phyloP scores from a whole-genome alignment of 1,284 basidiomycete genomes.

The Rhizoctonia solani region DNA sequence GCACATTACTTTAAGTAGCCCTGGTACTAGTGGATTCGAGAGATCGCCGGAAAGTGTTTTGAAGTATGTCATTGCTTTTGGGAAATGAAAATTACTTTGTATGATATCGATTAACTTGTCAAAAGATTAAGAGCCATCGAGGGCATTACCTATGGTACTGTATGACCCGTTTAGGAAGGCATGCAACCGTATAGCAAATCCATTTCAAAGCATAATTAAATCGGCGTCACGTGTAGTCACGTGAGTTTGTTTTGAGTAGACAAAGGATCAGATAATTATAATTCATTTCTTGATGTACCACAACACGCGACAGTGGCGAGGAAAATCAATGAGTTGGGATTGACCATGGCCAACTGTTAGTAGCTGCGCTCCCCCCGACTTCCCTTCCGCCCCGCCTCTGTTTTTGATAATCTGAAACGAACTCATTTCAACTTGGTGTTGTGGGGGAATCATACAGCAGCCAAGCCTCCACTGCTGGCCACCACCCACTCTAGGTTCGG shows the following conservation, averaged over 20 bases:
- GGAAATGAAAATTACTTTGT: too few relatives aligned
- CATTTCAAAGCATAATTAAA: too few relatives aligned
- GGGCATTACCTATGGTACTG: too few relatives aligned
- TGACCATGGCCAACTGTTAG: conserved; percentile 30
- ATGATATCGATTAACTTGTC: too few relatives aligned
- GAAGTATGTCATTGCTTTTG: too few relatives aligned
- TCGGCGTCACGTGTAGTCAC: conserved; percentile 4
- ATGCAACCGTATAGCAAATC: too few relatives aligned
- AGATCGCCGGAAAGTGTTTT: too few relatives aligned
- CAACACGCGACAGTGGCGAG: not conserved
- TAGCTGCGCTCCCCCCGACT: conserved; percentile 6
- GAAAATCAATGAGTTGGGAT: conserved; percentile 19
- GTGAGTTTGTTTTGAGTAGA: conserved; percentile 23
- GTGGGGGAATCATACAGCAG: not conserved
- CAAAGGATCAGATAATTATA: not conserved
- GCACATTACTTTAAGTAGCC: too few relatives aligned
- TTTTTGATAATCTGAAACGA: conserved; percentile 29
- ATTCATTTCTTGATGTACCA: not conserved
- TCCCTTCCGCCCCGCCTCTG: conserved; percentile 3
- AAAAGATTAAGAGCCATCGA: too few relatives aligned
- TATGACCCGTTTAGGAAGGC: too few relatives aligned
- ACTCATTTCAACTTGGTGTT: conserved; percentile 14
- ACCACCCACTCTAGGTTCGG: conserved; percentile 28
- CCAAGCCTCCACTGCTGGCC: not conserved
- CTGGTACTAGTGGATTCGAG: too few relatives aligned